Evolutionary conservation across 768 basidiomycete species (phyloP).

Genomic region (Mycena venus): DNA sequence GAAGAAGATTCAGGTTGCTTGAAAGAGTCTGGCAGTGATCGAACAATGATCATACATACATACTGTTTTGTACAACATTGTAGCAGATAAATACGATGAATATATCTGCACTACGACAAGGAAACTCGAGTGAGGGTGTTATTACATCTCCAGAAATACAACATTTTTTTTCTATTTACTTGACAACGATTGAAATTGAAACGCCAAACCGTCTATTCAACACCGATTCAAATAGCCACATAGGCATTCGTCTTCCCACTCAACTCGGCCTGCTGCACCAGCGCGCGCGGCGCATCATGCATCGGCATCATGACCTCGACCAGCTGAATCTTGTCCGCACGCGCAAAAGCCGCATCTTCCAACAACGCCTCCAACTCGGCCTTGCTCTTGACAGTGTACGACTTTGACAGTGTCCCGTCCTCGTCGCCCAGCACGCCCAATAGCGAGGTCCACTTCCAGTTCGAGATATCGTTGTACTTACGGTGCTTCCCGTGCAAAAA

Average conservation of each 20-base stretch:
- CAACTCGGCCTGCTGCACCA: conserved; percentile 69
- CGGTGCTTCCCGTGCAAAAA: conserved; percentile 55
- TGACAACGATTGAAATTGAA: no score
- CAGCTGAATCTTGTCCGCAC: conserved; percentile 77
- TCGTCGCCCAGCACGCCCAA: conserved; percentile 71
- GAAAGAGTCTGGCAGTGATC: conserved; percentile 17
- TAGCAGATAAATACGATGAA: background rate
- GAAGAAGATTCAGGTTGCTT: conserved; percentile 49
- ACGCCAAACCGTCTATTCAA: background rate
- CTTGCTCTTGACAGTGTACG: conserved; percentile 78
- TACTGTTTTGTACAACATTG: background rate
- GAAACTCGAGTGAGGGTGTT: no score
- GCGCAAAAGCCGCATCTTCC: conserved; percentile 70
- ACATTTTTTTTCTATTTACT: no score
- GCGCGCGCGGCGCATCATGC: conserved; percentile 77
- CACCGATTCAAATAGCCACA: conserved; percentile 16
- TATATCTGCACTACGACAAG: no score
- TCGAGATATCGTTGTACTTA: conserved; percentile 85
- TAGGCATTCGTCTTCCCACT: conserved; percentile 66
- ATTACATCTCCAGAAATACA: no score
- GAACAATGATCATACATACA: background rate
- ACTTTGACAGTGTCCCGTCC: conserved; percentile 63
- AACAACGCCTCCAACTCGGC: conserved; percentile 78
- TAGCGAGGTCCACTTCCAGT: conserved; percentile 83
- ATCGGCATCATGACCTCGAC: conserved; percentile 86